phyloP scores from a whole-genome alignment of 768 basidiomycete species.

The Pulveroboletus sp. region DNA sequence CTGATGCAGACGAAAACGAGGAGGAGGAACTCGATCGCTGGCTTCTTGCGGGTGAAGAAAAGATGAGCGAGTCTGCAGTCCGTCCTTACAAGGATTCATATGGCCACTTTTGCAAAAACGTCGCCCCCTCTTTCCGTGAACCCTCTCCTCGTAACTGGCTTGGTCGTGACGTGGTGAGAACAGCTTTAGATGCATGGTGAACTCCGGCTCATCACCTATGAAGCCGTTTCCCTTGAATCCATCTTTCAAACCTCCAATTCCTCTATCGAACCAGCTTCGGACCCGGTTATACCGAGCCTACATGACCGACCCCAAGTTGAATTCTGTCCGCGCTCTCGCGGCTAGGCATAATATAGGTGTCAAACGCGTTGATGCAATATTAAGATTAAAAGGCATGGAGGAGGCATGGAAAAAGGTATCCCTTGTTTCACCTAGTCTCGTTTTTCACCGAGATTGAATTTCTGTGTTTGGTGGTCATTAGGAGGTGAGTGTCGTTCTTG shows the following conservation, averaged over 20 bases:
- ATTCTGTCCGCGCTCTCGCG: conserved; percentile 59
- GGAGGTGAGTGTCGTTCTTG: conserved; percentile 35
- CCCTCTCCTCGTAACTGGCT: conserved; percentile 57
- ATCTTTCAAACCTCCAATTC: conserved; percentile 75
- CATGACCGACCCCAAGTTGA: conserved; percentile 50
- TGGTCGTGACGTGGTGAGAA: conserved; percentile 49
- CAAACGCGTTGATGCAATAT: conserved; percentile 77
- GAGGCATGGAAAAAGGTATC: conserved; percentile 65
- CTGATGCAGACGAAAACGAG: conserved; percentile 5
- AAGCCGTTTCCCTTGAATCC: conserved; percentile 87
- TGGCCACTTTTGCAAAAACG: conserved; percentile 17
- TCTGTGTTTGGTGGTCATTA: conserved; percentile 15
- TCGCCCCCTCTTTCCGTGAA: conserved; percentile 22
- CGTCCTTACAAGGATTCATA: conserved; percentile 13
- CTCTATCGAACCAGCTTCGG: conserved; percentile 60
- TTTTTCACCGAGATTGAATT: conserved; percentile 9
- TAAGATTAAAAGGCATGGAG: conserved; percentile 79
- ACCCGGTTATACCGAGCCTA: conserved; percentile 56
- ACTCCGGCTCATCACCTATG: background rate
- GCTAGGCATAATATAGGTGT: conserved; percentile 59
- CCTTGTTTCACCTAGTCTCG: conserved; percentile 11
- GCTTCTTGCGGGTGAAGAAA: conserved; percentile 13
- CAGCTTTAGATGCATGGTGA: conserved; percentile 14
- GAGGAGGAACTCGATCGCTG: conserved; percentile 13
- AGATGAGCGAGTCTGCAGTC: conserved; percentile 16